Evolutionary conservation across 2,329 filamentous ascomycete genomes (phyloP), one percentile per base, ranked within the genome.

Genomic region (Diaporthe sp.): DNA sequence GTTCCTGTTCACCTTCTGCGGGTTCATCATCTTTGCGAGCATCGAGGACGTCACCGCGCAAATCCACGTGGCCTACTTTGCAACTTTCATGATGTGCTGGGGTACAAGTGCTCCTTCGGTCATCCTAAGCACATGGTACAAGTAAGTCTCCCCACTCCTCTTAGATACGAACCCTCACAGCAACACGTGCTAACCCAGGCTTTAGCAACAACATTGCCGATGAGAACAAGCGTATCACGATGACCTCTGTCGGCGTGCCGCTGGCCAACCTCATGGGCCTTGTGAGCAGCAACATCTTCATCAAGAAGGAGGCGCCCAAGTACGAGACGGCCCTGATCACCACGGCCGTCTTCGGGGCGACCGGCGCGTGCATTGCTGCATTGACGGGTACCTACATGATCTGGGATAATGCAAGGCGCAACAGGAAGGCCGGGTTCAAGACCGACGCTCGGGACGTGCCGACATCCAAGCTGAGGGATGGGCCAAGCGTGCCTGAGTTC

Each of bases 41-140:
- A 74, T 76, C 0, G 93, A 96, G 75, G 88, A 92, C 78, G 91
- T 95, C 22, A 82, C 90, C 51, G 80, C 85, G 4, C 86, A 93
- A 53, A 82, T 93, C n/a, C 87, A 89, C 4, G 87, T 95, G 1
- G 94, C 93, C 0, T 95, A 95, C 80, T 95, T 92, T 78, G 93
- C 93, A 7, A 92, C 90, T 73, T 96, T 95, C 82, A 94, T 95
- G 92, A 95, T 95, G 93, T 93, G 92, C 15, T 95, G 93, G 92
- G 94, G 94, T 22, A 95, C 93, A 0, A 92, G 91, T 1, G 93
- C 94, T 0, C 94, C 94, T 0, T 94, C 91, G 0, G 93, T 95
- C 12, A 86, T 96, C 17, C 86, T 92, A 85, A 91, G 78, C 87
- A 91, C 74, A 39, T 86, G 82, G 92, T 95, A 95, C 85, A 96